Evolutionary conservation across 345 rosid genomes (phyloP).

Genomic region (Salix udensis): DNA sequence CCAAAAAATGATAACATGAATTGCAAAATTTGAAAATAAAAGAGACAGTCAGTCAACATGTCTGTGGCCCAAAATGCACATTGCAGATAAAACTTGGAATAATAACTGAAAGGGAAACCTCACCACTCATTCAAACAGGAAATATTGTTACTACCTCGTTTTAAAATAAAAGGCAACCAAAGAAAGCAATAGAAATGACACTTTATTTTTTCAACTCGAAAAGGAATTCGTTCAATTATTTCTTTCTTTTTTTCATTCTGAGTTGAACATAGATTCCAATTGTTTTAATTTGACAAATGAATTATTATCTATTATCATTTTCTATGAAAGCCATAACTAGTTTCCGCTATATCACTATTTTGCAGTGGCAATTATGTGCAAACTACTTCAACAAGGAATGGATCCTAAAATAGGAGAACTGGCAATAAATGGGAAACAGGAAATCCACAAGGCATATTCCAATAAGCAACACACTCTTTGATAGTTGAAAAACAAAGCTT

Average conservation of each 20-base stretch:
- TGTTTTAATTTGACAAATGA: neutral
- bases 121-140: neutral
- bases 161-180: neutral
- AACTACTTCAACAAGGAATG: neutral
- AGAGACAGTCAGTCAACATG: neutral
- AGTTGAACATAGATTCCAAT: neutral
- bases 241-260: neutral
- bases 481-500: neutral
- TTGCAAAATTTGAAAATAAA: neutral
- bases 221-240: neutral
- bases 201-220: neutral
- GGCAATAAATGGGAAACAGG: neutral
- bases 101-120: neutral
- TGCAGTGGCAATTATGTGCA: neutral
- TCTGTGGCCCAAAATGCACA: neutral
- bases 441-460: neutral
- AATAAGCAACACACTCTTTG: neutral
- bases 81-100: neutral
- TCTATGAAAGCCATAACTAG: neutral
- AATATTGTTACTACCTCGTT: neutral
- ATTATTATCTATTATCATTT: neutral
- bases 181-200: neutral
- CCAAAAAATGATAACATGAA: neutral
- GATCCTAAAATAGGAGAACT: slow-evolving; percentile 4
- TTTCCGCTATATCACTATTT: neutral